Evolutionary conservation across 352 stramenopile genomes (phyloP).

Genomic region (Phytopythium vexans): DNA sequence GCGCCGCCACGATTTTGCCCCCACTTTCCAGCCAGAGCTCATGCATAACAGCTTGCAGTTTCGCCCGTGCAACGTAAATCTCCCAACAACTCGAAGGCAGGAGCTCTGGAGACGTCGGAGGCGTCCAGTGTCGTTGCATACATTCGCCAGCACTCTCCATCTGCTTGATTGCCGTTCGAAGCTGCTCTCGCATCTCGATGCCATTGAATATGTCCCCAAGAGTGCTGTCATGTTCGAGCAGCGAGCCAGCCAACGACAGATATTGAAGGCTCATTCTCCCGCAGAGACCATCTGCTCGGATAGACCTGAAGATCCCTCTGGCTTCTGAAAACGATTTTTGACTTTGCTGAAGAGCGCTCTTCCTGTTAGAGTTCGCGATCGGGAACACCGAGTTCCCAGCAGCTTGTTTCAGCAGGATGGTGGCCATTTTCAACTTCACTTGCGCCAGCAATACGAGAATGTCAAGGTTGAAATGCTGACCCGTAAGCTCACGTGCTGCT

Average conservation of each 20-base stretch:
- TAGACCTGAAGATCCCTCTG: not conserved
- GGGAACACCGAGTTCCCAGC: not conserved
- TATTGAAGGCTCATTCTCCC: constrained; percentile 2
- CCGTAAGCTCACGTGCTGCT: not conserved
- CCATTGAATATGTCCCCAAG: not conserved
- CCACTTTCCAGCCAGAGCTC: constrained; percentile 34
- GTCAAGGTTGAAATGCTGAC: not conserved
- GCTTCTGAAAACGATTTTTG: constrained; percentile 1
- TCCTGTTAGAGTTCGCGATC: no score
- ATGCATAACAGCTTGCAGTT: constrained; percentile 30
- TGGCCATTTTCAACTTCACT: constrained; percentile 31
- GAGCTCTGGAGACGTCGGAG: no score
- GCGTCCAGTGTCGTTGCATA: no score
- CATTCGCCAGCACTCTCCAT: no score
- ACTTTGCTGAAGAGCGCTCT: not conserved
- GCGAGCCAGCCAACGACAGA: not conserved
- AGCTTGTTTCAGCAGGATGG: constrained; percentile 16
- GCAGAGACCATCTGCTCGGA: not conserved
- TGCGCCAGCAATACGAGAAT: constrained; percentile 23
- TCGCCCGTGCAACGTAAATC: constrained; percentile 28
- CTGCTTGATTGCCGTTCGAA: no score
- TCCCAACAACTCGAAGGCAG: constrained; percentile 13
- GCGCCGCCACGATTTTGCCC: constrained; percentile 21
- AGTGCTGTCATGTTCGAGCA: not conserved
- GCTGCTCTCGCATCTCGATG: not conserved